Evolutionary conservation across 2,329 filamentous ascomycete genomes (phyloP).

Genomic region (Alternaria postmessia): DNA sequence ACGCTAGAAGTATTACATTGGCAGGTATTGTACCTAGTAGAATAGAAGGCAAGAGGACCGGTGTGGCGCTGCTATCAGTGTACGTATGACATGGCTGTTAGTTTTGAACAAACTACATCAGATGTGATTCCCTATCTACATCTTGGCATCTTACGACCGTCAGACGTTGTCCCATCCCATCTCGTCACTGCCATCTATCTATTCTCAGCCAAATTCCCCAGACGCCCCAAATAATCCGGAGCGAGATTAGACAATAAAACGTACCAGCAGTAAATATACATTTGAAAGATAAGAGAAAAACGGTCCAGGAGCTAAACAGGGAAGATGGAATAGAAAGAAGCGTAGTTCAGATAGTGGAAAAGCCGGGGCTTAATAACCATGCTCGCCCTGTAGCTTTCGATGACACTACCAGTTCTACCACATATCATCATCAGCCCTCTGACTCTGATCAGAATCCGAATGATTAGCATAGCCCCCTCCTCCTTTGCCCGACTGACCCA

Average conservation of each 20-base stretch:
- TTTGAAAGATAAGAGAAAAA: background rate
- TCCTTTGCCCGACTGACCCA: conserved; percentile 40
- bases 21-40: too few species aligned
- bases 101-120: background rate
- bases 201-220: background rate
- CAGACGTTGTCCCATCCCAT: background rate
- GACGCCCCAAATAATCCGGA: background rate
- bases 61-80: too few species aligned
- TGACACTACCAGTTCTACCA: conserved; percentile 37
- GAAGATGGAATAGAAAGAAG: background rate
- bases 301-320: background rate
- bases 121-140: background rate
- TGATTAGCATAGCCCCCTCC: conserved; percentile 37
- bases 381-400: background rate
- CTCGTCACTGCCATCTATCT: background rate
- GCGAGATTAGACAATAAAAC: background rate
- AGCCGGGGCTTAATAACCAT: conserved; percentile 2
- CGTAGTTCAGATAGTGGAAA: background rate
- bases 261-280: background rate
- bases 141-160: background rate
- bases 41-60: too few species aligned
- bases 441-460: conserved; percentile 41
- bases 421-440: conserved; percentile 49
- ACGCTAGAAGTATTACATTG: too few species aligned
- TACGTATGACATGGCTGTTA: too few species aligned